Evolutionary conservation across 2,329 filamentous ascomycete species (phyloP).

Genomic region (Plenodomus biglobosus): DNA sequence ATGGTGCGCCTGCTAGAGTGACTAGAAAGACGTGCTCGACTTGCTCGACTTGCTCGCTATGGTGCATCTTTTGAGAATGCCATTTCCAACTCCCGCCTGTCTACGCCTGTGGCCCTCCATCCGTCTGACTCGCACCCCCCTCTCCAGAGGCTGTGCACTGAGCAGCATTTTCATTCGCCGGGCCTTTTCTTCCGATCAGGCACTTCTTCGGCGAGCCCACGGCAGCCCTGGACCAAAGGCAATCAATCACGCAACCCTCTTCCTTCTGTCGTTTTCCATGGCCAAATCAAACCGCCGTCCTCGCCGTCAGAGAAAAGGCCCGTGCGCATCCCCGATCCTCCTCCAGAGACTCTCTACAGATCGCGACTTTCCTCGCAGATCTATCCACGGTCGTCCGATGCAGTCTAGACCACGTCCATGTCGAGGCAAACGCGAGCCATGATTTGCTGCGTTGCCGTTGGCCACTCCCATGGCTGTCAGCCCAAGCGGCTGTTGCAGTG

Average conservation of each 20-base stretch:
- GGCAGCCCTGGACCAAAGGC: not conserved
- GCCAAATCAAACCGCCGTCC: not conserved
- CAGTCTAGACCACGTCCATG: not conserved
- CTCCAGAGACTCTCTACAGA: not conserved
- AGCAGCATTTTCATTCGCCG: not conserved
- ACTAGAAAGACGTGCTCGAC: too few species aligned
- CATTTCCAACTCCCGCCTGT: too few species aligned
- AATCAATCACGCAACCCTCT: not conserved
- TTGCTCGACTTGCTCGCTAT: too few species aligned
- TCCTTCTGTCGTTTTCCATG: not conserved
- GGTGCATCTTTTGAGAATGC: too few species aligned
- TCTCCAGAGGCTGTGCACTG: not conserved
- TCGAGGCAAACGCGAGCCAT: not conserved
- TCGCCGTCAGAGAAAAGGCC: not conserved
- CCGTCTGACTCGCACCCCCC: not conserved
- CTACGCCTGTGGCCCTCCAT: not conserved
- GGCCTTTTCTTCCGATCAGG: not conserved
- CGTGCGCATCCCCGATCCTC: not conserved
- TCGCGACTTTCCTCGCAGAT: not conserved
- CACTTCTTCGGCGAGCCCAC: not conserved
- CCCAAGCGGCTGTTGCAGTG: not conserved
- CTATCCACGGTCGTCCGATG: not conserved
- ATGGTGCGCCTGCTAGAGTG: too few species aligned
- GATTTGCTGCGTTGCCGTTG: too few species aligned
- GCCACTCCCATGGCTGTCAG: too few species aligned